Conservation (phyloP, 2,329 filamentous ascomycete genomes). For the Diaporthe capsici region DNA sequence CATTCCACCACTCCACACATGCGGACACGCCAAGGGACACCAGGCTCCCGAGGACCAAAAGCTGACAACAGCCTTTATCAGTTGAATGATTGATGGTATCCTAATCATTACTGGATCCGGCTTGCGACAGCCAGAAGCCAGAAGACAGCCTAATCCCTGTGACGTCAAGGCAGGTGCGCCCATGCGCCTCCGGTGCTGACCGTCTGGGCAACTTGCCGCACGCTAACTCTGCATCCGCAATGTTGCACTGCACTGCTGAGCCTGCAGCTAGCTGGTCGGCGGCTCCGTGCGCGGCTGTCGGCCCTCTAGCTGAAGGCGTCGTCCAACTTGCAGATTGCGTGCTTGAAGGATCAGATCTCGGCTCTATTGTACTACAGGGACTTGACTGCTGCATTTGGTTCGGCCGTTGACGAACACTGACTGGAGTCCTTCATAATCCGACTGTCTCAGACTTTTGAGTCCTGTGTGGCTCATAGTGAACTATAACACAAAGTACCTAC, state of each 20-base stretch:
- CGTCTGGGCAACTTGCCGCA: background rate
- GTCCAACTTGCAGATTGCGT: conserved; percentile 25
- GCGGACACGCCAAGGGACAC: background rate
- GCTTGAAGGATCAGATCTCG: conserved; percentile 22
- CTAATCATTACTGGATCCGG: background rate
- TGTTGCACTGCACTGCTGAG: background rate
- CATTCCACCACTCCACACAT: background rate
- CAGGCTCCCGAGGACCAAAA: background rate
- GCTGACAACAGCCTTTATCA: background rate
- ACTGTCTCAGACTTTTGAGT: background rate
- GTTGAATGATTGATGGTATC: background rate
- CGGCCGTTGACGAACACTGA: background rate
- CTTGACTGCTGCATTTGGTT: background rate
- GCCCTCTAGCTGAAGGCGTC: background rate
- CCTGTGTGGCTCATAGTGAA: background rate
- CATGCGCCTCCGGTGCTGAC: background rate
- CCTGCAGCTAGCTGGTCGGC: conserved; percentile 1
- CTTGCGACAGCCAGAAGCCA: background rate
- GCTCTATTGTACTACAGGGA: no score
- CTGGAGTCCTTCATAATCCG: background rate
- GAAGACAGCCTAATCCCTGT: background rate
- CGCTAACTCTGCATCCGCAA: background rate
- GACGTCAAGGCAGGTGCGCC: conserved; percentile 21
- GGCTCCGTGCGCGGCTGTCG: conserved; percentile 27
- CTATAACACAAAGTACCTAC: no score